These are phyloP conservation scores for Apostasia shenzhenica DNA, from an alignment of 106 monocot genomes.

Conservation along the genomic window DNA sequence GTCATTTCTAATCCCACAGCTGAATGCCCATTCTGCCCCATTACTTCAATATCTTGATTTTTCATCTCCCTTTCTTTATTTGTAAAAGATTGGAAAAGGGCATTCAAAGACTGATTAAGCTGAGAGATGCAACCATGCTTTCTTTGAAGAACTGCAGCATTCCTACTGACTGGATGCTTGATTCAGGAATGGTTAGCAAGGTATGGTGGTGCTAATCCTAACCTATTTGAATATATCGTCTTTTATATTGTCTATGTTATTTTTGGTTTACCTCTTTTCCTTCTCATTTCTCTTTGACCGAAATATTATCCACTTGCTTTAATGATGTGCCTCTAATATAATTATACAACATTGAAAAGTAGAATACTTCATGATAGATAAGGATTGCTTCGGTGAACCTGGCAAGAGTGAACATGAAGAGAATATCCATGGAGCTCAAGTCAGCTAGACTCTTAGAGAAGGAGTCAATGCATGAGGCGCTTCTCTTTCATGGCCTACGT, in stretches of 20 bases:
- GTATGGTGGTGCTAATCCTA: neutral
- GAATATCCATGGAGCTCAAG: slow-evolving; percentile 47
- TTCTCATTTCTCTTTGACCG: no score
- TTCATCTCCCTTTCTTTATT: neutral
- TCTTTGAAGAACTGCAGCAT: neutral
- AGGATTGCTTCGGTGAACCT: slow-evolving; percentile 57
- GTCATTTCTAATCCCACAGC: no score
- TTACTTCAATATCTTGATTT: neutral
- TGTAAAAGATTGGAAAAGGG: slow-evolving; percentile 28
- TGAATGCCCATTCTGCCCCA: no score
- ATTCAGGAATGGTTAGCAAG: slow-evolving; percentile 1
- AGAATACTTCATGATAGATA: slow-evolving; percentile 23
- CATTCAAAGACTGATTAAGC: slow-evolving; percentile 39
- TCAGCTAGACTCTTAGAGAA: slow-evolving; percentile 30
- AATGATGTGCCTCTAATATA: no score
- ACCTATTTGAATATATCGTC: no score
- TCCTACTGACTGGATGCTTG: neutral
- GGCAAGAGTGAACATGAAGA: slow-evolving; percentile 53
- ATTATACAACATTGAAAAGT: no score
- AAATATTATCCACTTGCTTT: no score
- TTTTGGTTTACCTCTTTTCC: no score
- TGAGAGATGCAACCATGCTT: slow-evolving; percentile 7
- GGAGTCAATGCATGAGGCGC: slow-evolving; percentile 43
- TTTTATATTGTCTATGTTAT: no score
- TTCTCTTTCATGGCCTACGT: slow-evolving; percentile 57